Evolutionary conservation across 2,329 filamentous ascomycete species (phyloP).

Genomic region (Magnaporthiopsis poae): DNA sequence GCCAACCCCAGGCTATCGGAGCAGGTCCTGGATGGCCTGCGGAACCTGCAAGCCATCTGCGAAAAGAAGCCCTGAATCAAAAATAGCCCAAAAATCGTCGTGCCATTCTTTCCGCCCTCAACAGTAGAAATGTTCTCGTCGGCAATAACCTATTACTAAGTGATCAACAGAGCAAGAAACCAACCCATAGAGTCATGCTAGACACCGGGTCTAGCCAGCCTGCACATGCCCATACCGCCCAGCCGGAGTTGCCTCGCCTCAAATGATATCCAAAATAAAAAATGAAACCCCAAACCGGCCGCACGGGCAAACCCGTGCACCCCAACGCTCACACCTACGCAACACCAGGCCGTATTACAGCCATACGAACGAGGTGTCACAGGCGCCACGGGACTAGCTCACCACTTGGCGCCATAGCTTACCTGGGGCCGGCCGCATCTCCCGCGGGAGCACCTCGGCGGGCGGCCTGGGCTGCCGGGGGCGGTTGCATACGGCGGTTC

Average conservation of each 20-base stretch:
- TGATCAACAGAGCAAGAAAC: neutral
- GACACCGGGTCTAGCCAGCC: neutral
- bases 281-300: neutral
- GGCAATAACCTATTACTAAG: neutral
- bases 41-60: slow-evolving; percentile 55
- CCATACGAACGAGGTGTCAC: neutral
- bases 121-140: neutral
- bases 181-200: neutral
- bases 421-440: slow-evolving; percentile 17
- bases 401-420: neutral
- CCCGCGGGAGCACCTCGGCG: slow-evolving; percentile 19
- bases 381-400: neutral
- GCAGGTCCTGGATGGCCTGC: slow-evolving; percentile 59
- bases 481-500: slow-evolving; percentile 22
- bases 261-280: neutral
- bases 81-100: neutral
- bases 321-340: neutral
- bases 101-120: neutral
- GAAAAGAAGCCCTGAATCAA: slow-evolving; percentile 21
- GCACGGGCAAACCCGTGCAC: neutral
- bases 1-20: slow-evolving; percentile 52
- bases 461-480: slow-evolving; percentile 12
- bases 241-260: neutral
- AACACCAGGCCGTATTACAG: neutral
- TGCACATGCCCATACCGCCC: neutral